Percentiles rank a stretch among this genome's conserved stretches.
Conservation (phyloP, 495 filamentous ascomycete species). For the Alectoria sarmentosa region DNA sequence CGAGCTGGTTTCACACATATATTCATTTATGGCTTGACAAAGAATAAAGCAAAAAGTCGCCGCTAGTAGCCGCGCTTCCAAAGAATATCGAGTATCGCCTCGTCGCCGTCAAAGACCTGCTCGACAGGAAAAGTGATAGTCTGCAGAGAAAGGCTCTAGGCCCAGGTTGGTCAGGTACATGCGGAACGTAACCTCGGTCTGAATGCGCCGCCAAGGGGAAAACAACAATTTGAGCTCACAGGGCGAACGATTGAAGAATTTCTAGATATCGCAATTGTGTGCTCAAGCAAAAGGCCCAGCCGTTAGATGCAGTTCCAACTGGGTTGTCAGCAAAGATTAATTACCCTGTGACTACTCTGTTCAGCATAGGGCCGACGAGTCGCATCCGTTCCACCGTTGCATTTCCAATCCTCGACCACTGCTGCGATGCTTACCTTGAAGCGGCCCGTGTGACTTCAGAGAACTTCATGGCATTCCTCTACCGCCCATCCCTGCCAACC, state of each 20-base stretch:
- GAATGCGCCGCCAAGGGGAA: not conserved
- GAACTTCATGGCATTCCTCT: constrained; percentile 1
- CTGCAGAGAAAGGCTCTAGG: no score
- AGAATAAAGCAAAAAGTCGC: not conserved
- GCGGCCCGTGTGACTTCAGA: not conserved
- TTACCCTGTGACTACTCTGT: no score
- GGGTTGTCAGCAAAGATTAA: no score
- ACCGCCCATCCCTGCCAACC: not conserved
- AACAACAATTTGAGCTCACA: not conserved
- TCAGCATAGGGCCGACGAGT: not conserved
- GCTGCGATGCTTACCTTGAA: not conserved
- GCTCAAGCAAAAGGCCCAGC: not conserved
- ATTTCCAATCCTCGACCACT: not conserved
- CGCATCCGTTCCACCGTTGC: no score
- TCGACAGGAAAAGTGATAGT: no score
- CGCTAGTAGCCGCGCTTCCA: not conserved
- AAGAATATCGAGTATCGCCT: not conserved
- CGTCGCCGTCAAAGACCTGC: not conserved
- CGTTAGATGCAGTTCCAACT: not conserved
- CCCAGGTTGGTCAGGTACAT: not conserved
- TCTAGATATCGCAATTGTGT: not conserved
- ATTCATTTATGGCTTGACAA: not conserved
- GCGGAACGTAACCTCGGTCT: not conserved
- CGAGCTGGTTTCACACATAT: no score
- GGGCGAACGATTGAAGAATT: not conserved